Evolutionary conservation across 352 stramenopile species (phyloP).

Genomic region (Pythium phragmitis): DNA sequence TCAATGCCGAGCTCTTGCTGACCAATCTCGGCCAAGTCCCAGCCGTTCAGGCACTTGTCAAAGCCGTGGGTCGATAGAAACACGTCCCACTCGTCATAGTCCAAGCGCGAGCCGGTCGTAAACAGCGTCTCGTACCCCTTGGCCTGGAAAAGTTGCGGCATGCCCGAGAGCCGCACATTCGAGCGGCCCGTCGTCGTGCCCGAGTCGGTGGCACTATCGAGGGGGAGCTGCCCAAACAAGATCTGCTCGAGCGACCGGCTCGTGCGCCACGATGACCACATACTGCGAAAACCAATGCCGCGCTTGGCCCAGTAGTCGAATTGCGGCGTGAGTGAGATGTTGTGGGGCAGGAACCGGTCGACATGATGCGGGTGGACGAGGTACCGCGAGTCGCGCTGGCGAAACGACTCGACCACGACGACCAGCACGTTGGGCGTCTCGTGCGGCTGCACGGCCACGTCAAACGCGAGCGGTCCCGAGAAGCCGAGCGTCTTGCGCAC

Average conservation of each 20-base stretch:
- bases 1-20: slow-evolving; percentile 50
- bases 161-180: slow-evolving; percentile 38
- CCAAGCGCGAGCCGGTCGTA: slow-evolving; percentile 49
- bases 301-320: slow-evolving; percentile 59
- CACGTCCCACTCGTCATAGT: slow-evolving; percentile 63
- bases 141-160: slow-evolving; percentile 55
- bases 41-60: slow-evolving; percentile 42
- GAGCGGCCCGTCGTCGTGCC: slow-evolving; percentile 42
- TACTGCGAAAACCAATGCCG: slow-evolving; percentile 50
- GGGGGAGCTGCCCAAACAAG: slow-evolving; percentile 61
- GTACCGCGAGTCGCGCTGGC: slow-evolving; percentile 55
- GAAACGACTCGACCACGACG: slow-evolving; percentile 67
- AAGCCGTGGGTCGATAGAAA: slow-evolving; percentile 64
- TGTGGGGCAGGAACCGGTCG: slow-evolving; percentile 34
- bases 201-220: slow-evolving; percentile 54
- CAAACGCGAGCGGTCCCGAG: slow-evolving; percentile 51
- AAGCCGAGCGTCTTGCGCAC: slow-evolving; percentile 50
- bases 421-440: slow-evolving; percentile 64
- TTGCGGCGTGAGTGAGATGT: slow-evolving; percentile 58
- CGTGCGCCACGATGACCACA: slow-evolving; percentile 70
- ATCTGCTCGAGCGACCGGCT: slow-evolving; percentile 67
- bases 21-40: slow-evolving; percentile 43
- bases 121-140: slow-evolving; percentile 69
- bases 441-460: slow-evolving; percentile 35
- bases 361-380: slow-evolving; percentile 34